Evolutionary conservation across 306 rosid species (phyloP).

Genomic region (Fragaria nilgerrensis): DNA sequence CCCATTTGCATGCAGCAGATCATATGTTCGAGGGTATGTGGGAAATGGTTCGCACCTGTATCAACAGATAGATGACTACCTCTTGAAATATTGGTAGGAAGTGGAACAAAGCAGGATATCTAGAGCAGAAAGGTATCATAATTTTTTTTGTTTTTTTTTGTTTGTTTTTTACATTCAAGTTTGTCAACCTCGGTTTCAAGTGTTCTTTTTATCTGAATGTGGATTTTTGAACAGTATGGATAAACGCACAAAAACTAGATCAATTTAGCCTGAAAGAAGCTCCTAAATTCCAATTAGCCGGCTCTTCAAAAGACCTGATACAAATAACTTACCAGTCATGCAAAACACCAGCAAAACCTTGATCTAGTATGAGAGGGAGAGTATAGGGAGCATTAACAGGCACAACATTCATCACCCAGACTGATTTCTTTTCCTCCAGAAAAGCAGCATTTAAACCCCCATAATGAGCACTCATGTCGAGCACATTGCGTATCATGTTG

Average conservation of each 20-base stretch:
- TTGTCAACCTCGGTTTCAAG: not conserved
- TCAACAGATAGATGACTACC: slow-evolving; percentile 28
- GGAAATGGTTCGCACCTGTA: slow-evolving; percentile 98
- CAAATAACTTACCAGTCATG: slow-evolving; percentile 82
- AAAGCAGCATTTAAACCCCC: slow-evolving; percentile 93
- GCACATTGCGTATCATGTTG: slow-evolving; percentile 95
- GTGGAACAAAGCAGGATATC: not conserved
- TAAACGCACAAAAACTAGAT: not conserved
- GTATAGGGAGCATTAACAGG: slow-evolving; percentile 65
- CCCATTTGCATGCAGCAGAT: slow-evolving; percentile 84
- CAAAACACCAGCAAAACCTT: slow-evolving; percentile 88
- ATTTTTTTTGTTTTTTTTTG: not conserved
- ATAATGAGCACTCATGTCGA: slow-evolving; percentile 92
- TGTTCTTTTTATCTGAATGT: not conserved
- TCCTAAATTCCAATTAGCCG: not conserved
- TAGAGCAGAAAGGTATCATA: not conserved
- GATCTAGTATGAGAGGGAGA: slow-evolving; percentile 87
- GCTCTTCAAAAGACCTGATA: slow-evolving; percentile 18
- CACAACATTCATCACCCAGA: slow-evolving; percentile 98
- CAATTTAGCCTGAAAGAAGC: not conserved
- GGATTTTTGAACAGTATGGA: not conserved
- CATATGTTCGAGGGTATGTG: slow-evolving; percentile 94
- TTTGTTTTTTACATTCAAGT: not conserved
- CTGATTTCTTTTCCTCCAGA: slow-evolving; percentile 76
- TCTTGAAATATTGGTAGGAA: not conserved